Base-by-base conservation (phyloP, 495 filamentous ascomycete genomes). In the Lasiosphaeria hispida region DNA sequence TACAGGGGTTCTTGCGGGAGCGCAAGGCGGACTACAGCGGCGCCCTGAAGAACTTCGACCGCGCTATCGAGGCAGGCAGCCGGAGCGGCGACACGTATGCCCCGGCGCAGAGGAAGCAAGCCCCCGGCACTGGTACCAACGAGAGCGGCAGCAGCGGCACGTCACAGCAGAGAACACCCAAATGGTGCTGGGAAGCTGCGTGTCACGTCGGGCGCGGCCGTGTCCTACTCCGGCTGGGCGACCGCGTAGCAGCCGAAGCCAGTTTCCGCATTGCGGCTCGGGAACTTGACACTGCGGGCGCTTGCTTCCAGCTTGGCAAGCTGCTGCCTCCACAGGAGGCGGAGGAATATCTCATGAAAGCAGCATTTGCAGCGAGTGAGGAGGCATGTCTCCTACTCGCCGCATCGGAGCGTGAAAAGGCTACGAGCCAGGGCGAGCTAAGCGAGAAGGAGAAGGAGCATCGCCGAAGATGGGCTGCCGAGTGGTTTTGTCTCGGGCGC, bases 171-270 rank as follows among this genome's bases (percentile, higher is more conserved):
- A 43, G 67, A 11, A 9, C 19, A 13, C 64, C 68, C 41, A 54
- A 39, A 49, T 78, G 74, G 74, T 57, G 61, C 34, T 69, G 65
- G 63, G 69, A 72, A 45, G 40, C 38, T 1, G 41, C 48, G 50
- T 76, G 69, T 59, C 53, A 66, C 10, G 55, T 61, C 18, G 59
- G 43, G 36, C 61, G 63, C 0, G 69, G 65, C 38, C 23, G 10
- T 15, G 64, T 75, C 48, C 55, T 64, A 13, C 7, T 59, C 10
- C 35, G 55, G 35, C 58, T 42, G n/a, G 55, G 54, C 38, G 30
- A 57, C 7, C 23, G 11, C 6, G 58, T 60, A 2, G 56, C 53
- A 7, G 75, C 74, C 6, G 7, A 15, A 4, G 64, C 38, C 10
- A 15, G 64, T 5, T 67, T 73, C 47, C 10, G 39, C 17, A 43